phyloP scores from a whole-genome alignment of 1,284 basidiomycete genomes.

The Serendipita sp. region DNA sequence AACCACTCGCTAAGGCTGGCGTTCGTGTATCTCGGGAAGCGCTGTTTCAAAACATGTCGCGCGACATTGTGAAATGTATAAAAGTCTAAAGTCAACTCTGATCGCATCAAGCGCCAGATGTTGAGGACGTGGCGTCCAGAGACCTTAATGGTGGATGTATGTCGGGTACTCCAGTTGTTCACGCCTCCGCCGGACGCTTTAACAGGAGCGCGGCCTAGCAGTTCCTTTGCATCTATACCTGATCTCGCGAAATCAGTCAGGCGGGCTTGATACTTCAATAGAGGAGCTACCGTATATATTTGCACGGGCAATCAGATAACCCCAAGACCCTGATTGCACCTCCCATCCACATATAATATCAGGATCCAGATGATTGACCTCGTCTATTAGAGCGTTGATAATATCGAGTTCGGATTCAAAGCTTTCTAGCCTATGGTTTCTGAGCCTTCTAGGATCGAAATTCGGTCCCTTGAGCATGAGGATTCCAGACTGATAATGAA shows the following conservation, averaged over 20 bases:
- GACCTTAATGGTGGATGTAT: constrained; percentile 73
- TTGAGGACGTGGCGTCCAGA: constrained; percentile 85
- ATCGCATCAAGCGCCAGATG: constrained; percentile 82
- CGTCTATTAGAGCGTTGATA: constrained; percentile 65
- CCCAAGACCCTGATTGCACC: constrained; percentile 80
- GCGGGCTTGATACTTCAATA: constrained; percentile 36
- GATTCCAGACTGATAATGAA: constrained; percentile 38
- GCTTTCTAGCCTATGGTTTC: constrained; percentile 36
- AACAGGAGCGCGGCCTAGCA: constrained; percentile 53
- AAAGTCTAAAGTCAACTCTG: constrained; percentile 63
- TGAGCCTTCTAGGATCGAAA: constrained; percentile 28
- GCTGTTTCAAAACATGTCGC: constrained; percentile 63
- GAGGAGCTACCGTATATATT: constrained; percentile 38
- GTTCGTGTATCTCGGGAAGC: constrained; percentile 63
- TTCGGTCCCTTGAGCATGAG: constrained; percentile 38
- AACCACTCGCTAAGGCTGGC: constrained; percentile 64
- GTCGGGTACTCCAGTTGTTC: constrained; percentile 63
- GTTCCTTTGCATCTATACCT: constrained; percentile 23
- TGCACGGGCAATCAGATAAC: constrained; percentile 68
- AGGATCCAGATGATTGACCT: constrained; percentile 69
- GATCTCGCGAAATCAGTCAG: constrained; percentile 26
- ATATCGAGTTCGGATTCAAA: constrained; percentile 70
- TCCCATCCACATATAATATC: constrained; percentile 92
- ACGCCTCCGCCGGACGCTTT: constrained; percentile 26
- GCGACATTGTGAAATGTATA: constrained; percentile 88